Conservation (phyloP, 805 yeast genomes). For the Isabelozyma heimii region DNA sequence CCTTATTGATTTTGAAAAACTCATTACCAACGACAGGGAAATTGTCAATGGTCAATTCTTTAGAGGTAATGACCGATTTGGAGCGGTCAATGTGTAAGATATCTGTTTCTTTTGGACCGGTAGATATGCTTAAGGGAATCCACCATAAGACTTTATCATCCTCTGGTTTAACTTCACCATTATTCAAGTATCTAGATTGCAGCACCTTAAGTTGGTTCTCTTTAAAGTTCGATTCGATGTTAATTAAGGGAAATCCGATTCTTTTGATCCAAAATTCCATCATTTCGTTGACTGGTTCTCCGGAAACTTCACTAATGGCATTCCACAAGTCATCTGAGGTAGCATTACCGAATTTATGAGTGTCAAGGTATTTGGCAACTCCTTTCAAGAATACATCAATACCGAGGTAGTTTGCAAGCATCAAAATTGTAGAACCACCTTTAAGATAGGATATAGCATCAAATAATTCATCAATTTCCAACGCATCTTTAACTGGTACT, state of each 20-base stretch:
- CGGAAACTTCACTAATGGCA: constrained; percentile 60
- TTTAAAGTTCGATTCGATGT: constrained; percentile 37
- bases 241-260: constrained; percentile 70
- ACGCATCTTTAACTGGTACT: constrained; percentile 75
- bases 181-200: constrained; percentile 61
- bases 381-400: constrained; percentile 68
- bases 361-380: constrained; percentile 64
- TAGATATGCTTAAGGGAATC: constrained; percentile 47
- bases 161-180: constrained; percentile 58
- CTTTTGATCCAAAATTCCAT: constrained; percentile 73
- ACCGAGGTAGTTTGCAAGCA: constrained; percentile 73
- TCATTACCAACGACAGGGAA: constrained; percentile 14
- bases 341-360: constrained; percentile 66
- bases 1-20: constrained; percentile 48
- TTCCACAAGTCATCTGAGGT: constrained; percentile 72
- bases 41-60: constrained; percentile 16
- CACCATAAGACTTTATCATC: constrained; percentile 61
- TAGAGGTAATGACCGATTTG: constrained; percentile 17
- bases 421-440: constrained; percentile 75
- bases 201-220: constrained; percentile 36
- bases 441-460: constrained; percentile 79
- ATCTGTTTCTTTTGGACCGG: constrained; percentile 9
- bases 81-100: constrained; percentile 10
- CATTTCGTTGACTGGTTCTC: constrained; percentile 53
- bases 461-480: constrained; percentile 78